phyloP scores from a whole-genome alignment of 352 stramenopile species.

The Phytophthora brassicae region DNA sequence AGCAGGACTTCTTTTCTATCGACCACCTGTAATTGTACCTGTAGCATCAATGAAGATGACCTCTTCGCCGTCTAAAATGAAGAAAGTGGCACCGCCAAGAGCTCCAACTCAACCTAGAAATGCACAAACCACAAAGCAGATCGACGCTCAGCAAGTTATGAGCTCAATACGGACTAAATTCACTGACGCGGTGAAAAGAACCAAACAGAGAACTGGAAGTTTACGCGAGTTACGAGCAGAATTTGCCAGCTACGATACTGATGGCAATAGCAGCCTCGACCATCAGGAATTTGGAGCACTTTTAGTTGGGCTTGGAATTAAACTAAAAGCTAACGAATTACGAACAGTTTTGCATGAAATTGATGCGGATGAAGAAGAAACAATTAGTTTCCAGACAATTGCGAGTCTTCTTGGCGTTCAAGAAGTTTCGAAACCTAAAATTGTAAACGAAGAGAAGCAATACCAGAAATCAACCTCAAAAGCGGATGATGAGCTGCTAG shows the following conservation, averaged over 20 bases:
- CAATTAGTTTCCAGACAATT: conserved; percentile 56
- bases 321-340: conserved; percentile 48
- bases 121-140: conserved; percentile 8
- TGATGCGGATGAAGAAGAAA: conserved; percentile 44
- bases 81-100: conserved; percentile 7
- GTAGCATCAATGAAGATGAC: neutral
- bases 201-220: conserved; percentile 17
- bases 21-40: conserved; percentile 25
- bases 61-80: conserved; percentile 2
- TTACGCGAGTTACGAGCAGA: conserved; percentile 31
- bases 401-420: conserved; percentile 20
- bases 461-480: neutral
- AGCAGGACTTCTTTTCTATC: conserved; percentile 64
- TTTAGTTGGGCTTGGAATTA: conserved; percentile 55
- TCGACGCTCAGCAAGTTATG: conserved; percentile 26
- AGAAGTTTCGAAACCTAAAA: neutral
- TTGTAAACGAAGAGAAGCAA: conserved; percentile 1
- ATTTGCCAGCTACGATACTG: conserved; percentile 54
- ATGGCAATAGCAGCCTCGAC: conserved; percentile 51
- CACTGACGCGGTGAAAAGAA: conserved; percentile 28
- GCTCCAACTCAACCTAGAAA: conserved; percentile 4
- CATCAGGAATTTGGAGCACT: conserved; percentile 66
- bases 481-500: conserved; percentile 10
- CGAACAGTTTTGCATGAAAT: conserved; percentile 38
- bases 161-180: conserved; percentile 30